Evolutionary conservation across 768 basidiomycete genomes (phyloP).

Genomic region (Kwoniella dendrophila): DNA sequence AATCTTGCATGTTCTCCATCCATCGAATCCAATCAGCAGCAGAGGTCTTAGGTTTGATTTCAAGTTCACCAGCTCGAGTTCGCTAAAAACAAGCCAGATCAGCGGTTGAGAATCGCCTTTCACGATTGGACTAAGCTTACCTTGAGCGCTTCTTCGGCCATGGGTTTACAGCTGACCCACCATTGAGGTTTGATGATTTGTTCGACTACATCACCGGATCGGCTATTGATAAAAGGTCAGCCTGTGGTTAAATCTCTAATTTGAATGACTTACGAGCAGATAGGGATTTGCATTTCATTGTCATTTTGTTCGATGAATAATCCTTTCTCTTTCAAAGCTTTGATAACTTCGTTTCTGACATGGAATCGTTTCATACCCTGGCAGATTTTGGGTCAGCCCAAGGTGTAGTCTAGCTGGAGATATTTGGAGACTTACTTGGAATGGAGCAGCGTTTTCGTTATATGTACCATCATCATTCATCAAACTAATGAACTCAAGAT

Average conservation of each 20-base stretch:
- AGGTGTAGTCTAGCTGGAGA: not conserved
- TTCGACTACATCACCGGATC: conserved; percentile 96
- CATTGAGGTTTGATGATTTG: conserved; percentile 95
- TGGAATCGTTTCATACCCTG: conserved; percentile 99
- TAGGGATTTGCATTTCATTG: conserved; percentile 94
- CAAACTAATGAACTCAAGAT: conserved; percentile 88
- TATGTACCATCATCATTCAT: conserved; percentile 95
- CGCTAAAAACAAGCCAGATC: conserved; percentile 63
- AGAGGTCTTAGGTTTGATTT: conserved; percentile 78
- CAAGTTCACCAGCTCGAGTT: conserved; percentile 81
- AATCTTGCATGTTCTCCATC: conserved; percentile 93
- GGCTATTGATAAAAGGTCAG: conserved; percentile 60
- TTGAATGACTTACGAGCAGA: conserved; percentile 83
- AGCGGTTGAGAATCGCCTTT: not conserved
- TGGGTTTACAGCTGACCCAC: conserved; percentile 93
- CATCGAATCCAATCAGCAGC: conserved; percentile 96
- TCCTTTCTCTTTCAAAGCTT: conserved; percentile 78
- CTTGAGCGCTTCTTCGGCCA: conserved; percentile 86
- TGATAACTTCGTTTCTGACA: conserved; percentile 77
- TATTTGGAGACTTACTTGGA: conserved; percentile 61
- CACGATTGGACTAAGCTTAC: conserved; percentile 57
- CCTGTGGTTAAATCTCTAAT: no score
- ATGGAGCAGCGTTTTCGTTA: conserved; percentile 83
- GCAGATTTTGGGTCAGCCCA: conserved; percentile 17
- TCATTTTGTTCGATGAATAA: conserved; percentile 88